phyloP scores from a whole-genome alignment of 2,329 filamentous ascomycete genomes.

The Triangularia verruculosa region DNA sequence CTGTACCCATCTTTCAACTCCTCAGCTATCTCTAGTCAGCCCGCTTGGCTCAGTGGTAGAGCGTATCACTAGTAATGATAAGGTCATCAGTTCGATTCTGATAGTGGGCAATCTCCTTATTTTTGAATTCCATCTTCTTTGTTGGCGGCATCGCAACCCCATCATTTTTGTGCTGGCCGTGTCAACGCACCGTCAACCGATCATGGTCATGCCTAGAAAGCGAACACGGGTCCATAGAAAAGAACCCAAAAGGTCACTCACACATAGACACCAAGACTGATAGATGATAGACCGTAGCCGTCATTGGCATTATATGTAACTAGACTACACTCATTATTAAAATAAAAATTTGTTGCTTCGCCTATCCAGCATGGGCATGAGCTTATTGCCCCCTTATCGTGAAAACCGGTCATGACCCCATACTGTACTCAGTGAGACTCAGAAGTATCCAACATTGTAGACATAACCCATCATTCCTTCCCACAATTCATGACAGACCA shows the following conservation, averaged over 20 bases:
- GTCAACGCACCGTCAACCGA: no score
- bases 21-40: not conserved
- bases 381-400: no score
- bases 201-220: no score
- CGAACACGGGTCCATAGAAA: no score
- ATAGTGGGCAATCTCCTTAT: constrained; percentile 28
- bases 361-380: not conserved
- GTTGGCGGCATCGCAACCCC: no score
- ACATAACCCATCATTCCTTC: not conserved
- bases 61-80: constrained; percentile 27
- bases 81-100: constrained; percentile 26
- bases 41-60: constrained; percentile 28
- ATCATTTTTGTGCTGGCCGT: no score
- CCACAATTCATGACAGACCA: not conserved
- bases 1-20: no score
- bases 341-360: not conserved
- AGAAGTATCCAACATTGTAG: not conserved
- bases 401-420: no score
- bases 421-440: not conserved
- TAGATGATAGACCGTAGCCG: not conserved
- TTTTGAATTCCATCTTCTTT: no score
- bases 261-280: no score
- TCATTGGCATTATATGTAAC: not conserved
- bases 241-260: not conserved
- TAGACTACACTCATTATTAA: not conserved